These are phyloP conservation scores for Cladosporium sp. DNA, from an alignment of 2,329 filamentous ascomycete genomes.

Conservation along the genomic window DNA sequence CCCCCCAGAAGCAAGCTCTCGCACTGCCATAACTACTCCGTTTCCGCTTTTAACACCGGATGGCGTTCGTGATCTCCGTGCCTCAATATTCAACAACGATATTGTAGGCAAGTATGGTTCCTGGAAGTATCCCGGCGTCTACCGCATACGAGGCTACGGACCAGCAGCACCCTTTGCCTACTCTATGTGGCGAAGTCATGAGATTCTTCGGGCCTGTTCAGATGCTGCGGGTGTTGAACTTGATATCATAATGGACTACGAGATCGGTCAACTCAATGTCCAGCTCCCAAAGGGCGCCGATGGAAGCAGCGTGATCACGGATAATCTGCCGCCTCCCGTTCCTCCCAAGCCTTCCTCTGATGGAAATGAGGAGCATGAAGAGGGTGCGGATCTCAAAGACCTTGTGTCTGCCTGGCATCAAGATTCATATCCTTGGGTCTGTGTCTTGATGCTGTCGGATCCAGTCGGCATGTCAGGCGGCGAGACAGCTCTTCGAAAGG, in stretches of 20 bases:
- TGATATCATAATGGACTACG: constrained; percentile 1
- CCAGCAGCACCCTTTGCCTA: not conserved
- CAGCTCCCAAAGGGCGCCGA: not conserved
- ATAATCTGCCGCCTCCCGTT: not conserved
- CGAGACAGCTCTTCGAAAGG: too few species aligned
- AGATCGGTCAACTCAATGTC: not conserved
- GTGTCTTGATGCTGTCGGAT: too few species aligned
- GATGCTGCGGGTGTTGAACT: not conserved
- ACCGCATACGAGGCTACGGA: too few species aligned
- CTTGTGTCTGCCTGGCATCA: not conserved
- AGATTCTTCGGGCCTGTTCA: not conserved
- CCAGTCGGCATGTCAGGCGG: too few species aligned
- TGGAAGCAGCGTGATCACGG: not conserved
- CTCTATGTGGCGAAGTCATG: not conserved
- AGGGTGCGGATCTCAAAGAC: not conserved
- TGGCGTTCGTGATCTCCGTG: too few species aligned
- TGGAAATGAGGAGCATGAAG: not conserved
- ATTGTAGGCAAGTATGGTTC: too few species aligned
- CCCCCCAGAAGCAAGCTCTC: too few species aligned
- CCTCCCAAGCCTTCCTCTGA: not conserved
- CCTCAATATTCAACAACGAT: too few species aligned
- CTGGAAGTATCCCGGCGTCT: too few species aligned
- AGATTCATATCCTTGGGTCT: too few species aligned
- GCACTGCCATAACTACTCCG: too few species aligned
- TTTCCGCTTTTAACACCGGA: too few species aligned